Percentiles rank a stretch among this genome's conserved stretches.
These are phyloP conservation scores for Phialocephala sp. DNA, from an alignment of 2,329 filamentous ascomycete genomes.

Conservation along the genomic window DNA sequence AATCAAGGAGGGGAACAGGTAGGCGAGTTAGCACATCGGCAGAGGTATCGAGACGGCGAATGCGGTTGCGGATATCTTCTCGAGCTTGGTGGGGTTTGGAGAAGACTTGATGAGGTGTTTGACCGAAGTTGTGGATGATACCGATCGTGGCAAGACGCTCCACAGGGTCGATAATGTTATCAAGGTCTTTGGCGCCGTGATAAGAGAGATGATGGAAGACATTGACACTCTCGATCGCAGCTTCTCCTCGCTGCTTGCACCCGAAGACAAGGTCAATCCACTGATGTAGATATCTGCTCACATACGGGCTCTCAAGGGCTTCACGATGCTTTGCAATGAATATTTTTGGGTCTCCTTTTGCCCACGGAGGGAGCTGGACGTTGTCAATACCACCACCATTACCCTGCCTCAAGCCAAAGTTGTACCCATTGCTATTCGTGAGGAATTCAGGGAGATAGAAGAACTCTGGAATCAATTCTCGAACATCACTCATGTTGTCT, in stretches of 20 bases:
- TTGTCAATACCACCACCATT: slow-evolving; percentile 80
- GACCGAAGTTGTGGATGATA: slow-evolving; percentile 98
- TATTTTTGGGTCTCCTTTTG: slow-evolving; percentile 92
- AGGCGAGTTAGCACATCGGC: slow-evolving; percentile 78
- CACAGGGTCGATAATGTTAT: slow-evolving; percentile 86
- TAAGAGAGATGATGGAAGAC: slow-evolving; percentile 98
- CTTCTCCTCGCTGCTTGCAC: slow-evolving; percentile 90
- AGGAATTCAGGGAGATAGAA: slow-evolving; percentile 96
- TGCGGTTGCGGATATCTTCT: slow-evolving; percentile 69
- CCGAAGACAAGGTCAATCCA: slow-evolving; percentile 99
- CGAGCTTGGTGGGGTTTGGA: slow-evolving; percentile 77
- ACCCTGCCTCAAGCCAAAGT: slow-evolving; percentile 88
- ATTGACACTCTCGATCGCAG: slow-evolving; percentile 88
- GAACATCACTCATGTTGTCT: slow-evolving; percentile 91
- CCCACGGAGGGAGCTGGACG: slow-evolving; percentile 92
- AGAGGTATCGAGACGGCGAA: slow-evolving; percentile 76
- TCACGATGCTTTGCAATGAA: slow-evolving; percentile 97
- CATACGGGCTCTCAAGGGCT: slow-evolving; percentile 89
- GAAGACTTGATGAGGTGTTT: slow-evolving; percentile 96
- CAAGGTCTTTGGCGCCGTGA: slow-evolving; percentile 89
- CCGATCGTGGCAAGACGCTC: slow-evolving; percentile 89
- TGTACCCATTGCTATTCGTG: slow-evolving; percentile 91
- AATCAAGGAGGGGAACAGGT: slow-evolving; percentile 76
- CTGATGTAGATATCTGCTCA: slow-evolving; percentile 85
- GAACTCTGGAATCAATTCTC: slow-evolving; percentile 95